Evolutionary conservation across 1,284 basidiomycete species (phyloP).

Genomic region (Ganoderma sp.): DNA sequence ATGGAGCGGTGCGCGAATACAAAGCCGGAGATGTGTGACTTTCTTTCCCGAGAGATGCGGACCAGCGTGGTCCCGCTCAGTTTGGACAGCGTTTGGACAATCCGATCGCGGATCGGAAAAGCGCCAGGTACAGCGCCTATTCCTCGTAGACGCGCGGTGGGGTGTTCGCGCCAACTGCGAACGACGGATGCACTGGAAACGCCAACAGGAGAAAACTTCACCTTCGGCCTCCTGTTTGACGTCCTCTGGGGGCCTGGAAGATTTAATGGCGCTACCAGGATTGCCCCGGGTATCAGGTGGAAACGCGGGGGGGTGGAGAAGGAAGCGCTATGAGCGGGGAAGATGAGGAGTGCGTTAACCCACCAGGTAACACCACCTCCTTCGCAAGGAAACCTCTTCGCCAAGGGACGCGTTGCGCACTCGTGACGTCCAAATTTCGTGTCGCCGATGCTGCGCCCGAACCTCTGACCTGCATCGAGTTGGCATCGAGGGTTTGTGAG

Average conservation of each 20-base stretch:
- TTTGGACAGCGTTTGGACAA: not conserved
- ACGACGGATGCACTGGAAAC: not conserved
- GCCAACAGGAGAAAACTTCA: not conserved
- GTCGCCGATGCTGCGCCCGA: not conserved
- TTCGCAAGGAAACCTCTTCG: not conserved
- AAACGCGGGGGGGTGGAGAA: not conserved
- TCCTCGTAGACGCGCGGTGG: not conserved
- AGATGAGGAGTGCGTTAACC: not conserved
- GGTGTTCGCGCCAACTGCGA: not conserved
- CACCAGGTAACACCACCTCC: not conserved
- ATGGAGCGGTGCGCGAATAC: not conserved
- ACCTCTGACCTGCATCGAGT: not conserved
- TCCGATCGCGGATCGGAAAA: conserved; percentile 2
- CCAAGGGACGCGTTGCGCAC: not conserved
- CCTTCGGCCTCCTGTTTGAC: not conserved
- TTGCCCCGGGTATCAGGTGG: not conserved
- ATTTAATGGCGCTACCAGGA: not conserved
- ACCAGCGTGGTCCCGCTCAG: not conserved
- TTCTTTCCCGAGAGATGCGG: conserved; percentile 1
- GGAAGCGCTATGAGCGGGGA: not conserved
- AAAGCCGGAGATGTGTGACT: not conserved
- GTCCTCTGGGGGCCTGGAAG: not conserved
- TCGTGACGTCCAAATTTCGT: not conserved
- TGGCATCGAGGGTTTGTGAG: not conserved
- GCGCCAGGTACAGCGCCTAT: conserved; percentile 6